Evolutionary conservation across 257 asterid species (phyloP), one percentile per base, ranked within the genome.

Genomic region (Cynanchum wilfordii): DNA sequence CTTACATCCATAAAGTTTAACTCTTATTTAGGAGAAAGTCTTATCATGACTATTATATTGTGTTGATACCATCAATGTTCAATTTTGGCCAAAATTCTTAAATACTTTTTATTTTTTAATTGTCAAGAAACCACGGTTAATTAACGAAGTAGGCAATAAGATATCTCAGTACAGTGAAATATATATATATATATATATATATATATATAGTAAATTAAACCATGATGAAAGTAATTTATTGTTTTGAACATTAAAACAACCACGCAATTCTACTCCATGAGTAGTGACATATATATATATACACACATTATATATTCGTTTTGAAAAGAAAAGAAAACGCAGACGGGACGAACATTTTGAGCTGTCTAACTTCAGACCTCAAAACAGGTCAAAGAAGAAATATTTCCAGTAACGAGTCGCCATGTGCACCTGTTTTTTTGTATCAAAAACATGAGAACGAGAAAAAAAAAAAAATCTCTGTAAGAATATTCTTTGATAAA

Each of bases 401-500:
- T 44, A 12, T 60, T 60, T 24, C 55, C 71, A 42, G 71, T 66
- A 7, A 42, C 59, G 7, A 6, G 29, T 5, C 4, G 17, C 68
- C 75, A 36, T 55, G 57, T 57, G 56, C 67, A 40, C 67, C 25
- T 40, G 50, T 69, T 51, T 30, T 11, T 16, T 30, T 30, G 4
- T 42, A 62, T 54, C 57, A 25, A 24, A 24, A 24, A 17, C 7
- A 40, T 27, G 12, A 44, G 33, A 67, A 55, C 19, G 47, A 30
- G 20, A 58, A 45, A 22, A 47, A 47, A 44, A 44, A 47, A 1
- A 13, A 49, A 3, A 49, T 15, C 13, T 42, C 1, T 7, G 7
- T 42, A 42, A 66, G 50, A 45, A 68, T 62, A 73, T 68, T 78
- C 78, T 62, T 27, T 52, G 50, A 40, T n/a, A 29, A 19, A n/a